Evolutionary conservation across 2,329 filamentous ascomycete species (phyloP).

Genomic region (Cordyceps fumosorosea): DNA sequence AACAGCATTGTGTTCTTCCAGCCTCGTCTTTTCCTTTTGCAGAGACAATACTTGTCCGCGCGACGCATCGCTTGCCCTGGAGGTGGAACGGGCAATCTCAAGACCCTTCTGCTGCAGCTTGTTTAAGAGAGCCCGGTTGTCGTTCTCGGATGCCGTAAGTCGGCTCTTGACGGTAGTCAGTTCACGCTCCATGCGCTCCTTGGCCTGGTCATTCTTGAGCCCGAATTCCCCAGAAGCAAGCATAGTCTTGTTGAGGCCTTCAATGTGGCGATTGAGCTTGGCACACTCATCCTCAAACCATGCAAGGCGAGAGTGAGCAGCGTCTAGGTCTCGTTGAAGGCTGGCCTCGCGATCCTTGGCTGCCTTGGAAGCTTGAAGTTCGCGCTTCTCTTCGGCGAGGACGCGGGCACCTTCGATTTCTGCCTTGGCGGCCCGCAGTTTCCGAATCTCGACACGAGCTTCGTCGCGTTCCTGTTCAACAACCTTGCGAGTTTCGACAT

Average conservation of each 20-base stretch:
- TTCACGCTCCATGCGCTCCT: constrained; percentile 87
- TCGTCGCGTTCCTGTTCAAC: constrained; percentile 87
- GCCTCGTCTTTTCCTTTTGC: constrained; percentile 73
- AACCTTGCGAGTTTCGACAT: constrained; percentile 70
- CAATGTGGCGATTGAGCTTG: constrained; percentile 71
- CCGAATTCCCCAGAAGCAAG: constrained; percentile 85
- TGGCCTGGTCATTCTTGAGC: constrained; percentile 84
- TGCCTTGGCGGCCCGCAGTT: constrained; percentile 73
- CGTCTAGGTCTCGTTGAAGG: constrained; percentile 72
- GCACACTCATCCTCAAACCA: constrained; percentile 75
- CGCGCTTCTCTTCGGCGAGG: constrained; percentile 72
- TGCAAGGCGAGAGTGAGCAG: constrained; percentile 66
- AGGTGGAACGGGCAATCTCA: constrained; percentile 86
- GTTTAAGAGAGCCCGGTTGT: constrained; percentile 90
- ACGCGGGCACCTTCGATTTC: constrained; percentile 80
- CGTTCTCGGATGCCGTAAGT: constrained; percentile 86
- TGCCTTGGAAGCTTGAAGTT: constrained; percentile 69
- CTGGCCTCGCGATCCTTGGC: constrained; percentile 75
- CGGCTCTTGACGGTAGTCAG: constrained; percentile 86
- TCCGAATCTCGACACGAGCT: constrained; percentile 77
- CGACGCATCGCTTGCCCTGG: constrained; percentile 76
- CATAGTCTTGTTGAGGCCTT: constrained; percentile 80
- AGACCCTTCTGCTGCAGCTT: constrained; percentile 97
- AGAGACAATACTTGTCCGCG: constrained; percentile 68
- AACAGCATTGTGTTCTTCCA: constrained; percentile 76